Base-by-base conservation (phyloP, 1,139 yeast species). In the Yamadazyma songkhlaensis region DNA sequence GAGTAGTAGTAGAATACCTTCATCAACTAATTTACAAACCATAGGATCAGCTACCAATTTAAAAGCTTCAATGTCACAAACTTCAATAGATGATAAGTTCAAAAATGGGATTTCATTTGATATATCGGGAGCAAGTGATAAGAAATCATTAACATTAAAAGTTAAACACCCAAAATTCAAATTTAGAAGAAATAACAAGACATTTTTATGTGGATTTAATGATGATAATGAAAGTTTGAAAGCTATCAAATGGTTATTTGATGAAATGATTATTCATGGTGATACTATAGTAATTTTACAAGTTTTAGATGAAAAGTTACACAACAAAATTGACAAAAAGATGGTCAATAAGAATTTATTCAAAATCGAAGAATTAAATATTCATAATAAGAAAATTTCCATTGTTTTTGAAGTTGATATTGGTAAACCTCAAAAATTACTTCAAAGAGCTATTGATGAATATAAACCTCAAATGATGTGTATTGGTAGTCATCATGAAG, bases 161-260 rank as follows among this genome's bases (percentile, higher is more conserved):
- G 71, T 73, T 15, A 78, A 76, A 47, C 85, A 81, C 48, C 70
- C 72, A 10, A 74, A 71, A 23, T 83, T 76, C 57, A 62, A 60
- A 36, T 80, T 71, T 48, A 62, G 76, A 35, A 61, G 85, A 31
- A 72, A 76, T 41, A 78, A 81, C 40, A 72, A 85, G 46, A 79
- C 88, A 3, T 75, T 77, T 44, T 59, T 83, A 39, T 71, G 81
- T 20, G 88, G 87, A 2, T 79, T 68, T 46, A 81, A 79, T 52
- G 72, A 72, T 31, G 81, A 79, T 45, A 59, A 60, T 21, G 81
- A 79, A 49, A 77, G 84, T 8, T 59, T 76, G 21, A 67, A 69
- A 34, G 87, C 88, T 2, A 62, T 82, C 21, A 77, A 72, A 42
- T 83, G 89, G 89, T 62, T 82, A 8, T 64, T 83, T 40, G 82